A percentile compares a stretch with the other conserved stretches of the same genome.
These are phyloP conservation scores for Saprolegnia parasitica DNA, from an alignment of 352 stramenopile species.

Conservation along the genomic window DNA sequence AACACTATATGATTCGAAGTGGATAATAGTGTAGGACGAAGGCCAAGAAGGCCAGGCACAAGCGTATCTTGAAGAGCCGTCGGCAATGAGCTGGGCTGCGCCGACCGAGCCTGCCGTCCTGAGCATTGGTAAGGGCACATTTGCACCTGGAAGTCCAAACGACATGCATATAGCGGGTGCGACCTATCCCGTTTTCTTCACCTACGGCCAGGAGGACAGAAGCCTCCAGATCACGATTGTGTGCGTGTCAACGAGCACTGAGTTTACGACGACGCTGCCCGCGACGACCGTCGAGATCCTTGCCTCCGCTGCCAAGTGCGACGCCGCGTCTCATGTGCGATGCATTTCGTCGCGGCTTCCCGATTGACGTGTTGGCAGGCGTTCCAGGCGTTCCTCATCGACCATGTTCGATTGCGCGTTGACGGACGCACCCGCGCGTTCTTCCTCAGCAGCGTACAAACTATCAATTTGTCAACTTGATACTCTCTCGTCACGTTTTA, in stretches of 20 bases:
- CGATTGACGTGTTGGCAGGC: not conserved
- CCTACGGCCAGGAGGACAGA: not conserved
- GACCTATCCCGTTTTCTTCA: conserved; percentile 12
- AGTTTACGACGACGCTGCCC: not conserved
- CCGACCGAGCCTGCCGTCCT: conserved; percentile 4
- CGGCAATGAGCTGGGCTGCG: not conserved
- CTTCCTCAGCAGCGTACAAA: not conserved
- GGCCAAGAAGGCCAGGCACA: not conserved
- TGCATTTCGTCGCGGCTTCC: not conserved
- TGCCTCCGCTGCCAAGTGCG: conserved; percentile 10
- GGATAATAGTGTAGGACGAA: no score
- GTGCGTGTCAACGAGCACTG: not conserved
- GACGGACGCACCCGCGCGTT: not conserved
- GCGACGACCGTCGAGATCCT: not conserved
- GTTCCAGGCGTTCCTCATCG: conserved; percentile 1
- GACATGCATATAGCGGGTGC: not conserved
- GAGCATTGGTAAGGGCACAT: not conserved
- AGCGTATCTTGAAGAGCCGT: not conserved
- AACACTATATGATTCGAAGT: no score
- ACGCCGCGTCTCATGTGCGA: not conserved
- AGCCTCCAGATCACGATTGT: conserved; percentile 8
- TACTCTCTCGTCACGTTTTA: no score
- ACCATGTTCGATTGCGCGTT: not conserved
- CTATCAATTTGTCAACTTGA: not conserved
- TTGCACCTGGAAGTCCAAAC: no score